Evolutionary conservation across 2,329 filamentous ascomycete genomes (phyloP).

Genomic region (Fusarium piperis): DNA sequence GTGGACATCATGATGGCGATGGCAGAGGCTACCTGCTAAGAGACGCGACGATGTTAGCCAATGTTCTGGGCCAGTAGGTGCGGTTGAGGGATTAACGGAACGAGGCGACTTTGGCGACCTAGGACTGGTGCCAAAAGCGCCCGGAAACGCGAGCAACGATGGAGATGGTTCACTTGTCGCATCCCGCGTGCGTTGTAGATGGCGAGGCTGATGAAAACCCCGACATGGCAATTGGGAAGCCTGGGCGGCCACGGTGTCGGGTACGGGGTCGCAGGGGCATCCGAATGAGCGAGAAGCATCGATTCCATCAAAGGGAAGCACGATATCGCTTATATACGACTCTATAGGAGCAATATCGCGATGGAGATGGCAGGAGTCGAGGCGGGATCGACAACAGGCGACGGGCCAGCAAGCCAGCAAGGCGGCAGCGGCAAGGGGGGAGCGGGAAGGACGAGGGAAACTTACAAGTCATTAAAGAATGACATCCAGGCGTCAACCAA

Average conservation of each 20-base stretch:
- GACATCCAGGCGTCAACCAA: slow-evolving; percentile 50
- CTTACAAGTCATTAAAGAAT: slow-evolving; percentile 63
- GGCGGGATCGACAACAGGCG: slow-evolving; percentile 51
- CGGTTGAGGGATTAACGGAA: slow-evolving; percentile 32
- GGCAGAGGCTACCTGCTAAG: slow-evolving; percentile 64
- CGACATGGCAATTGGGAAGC: slow-evolving; percentile 55
- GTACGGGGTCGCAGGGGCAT: slow-evolving; percentile 41
- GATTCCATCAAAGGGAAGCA: slow-evolving; percentile 48
- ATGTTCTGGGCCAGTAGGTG: slow-evolving; percentile 20
- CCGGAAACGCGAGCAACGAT: slow-evolving; percentile 37
- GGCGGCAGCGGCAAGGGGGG: slow-evolving; percentile 39
- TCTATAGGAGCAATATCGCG: slow-evolving; percentile 47
- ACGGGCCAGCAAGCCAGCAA: slow-evolving; percentile 48
- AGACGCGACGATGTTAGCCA: slow-evolving; percentile 50
- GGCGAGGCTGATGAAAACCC: slow-evolving; percentile 59
- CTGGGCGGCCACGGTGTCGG: slow-evolving; percentile 32
- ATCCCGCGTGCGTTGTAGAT: slow-evolving; percentile 55
- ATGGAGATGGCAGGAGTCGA: slow-evolving; percentile 46
- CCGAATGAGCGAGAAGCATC: slow-evolving; percentile 47
- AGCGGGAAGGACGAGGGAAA: slow-evolving; percentile 45
- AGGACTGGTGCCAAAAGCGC: slow-evolving; percentile 31
- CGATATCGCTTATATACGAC: slow-evolving; percentile 36
- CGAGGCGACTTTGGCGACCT: slow-evolving; percentile 44
- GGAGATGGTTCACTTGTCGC: slow-evolving; percentile 55
- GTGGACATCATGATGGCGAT: slow-evolving; percentile 72